Evolutionary conservation across 2,329 filamentous ascomycete species (phyloP).

Genomic region (Plectosphaerella cucumerina): DNA sequence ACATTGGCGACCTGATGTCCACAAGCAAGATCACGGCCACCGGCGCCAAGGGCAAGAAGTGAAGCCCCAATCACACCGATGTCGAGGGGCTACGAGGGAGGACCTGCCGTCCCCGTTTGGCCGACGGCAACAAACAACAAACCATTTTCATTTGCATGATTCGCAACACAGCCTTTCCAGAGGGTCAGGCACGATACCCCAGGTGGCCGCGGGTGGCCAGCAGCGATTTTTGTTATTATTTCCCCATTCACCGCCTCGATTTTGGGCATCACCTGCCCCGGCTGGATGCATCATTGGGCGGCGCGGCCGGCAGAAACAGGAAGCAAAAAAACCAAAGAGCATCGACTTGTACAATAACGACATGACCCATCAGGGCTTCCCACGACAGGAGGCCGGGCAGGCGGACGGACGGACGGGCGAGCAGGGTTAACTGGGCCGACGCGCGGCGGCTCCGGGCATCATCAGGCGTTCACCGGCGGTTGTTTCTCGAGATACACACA

Average conservation of each 20-base stretch:
- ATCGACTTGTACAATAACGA: conserved; percentile 4
- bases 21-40: conserved; percentile 69
- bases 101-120: too few relatives aligned
- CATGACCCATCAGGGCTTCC: not conserved
- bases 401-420: not conserved
- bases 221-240: not conserved
- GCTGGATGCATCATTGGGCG: not conserved
- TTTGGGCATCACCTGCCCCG: not conserved
- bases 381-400: not conserved
- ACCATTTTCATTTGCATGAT: not conserved
- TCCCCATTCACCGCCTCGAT: not conserved
- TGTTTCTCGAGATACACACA: not conserved
- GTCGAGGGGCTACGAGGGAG: too few relatives aligned
- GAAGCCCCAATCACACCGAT: conserved; percentile 14
- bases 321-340: not conserved
- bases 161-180: conserved; percentile 1
- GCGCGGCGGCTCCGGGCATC: not conserved
- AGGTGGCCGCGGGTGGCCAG: conserved; percentile 1
- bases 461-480: conserved; percentile 18
- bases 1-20: conserved; percentile 94
- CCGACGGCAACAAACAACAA: too few relatives aligned
- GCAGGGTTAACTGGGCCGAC: not conserved
- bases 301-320: not conserved
- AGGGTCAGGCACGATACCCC: conserved; percentile 4
- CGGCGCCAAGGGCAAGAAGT: conserved; percentile 50